These are phyloP conservation scores for Aegilops tauschii DNA, from an alignment of 176 grass and related monocot genomes.

Conservation along the genomic window DNA sequence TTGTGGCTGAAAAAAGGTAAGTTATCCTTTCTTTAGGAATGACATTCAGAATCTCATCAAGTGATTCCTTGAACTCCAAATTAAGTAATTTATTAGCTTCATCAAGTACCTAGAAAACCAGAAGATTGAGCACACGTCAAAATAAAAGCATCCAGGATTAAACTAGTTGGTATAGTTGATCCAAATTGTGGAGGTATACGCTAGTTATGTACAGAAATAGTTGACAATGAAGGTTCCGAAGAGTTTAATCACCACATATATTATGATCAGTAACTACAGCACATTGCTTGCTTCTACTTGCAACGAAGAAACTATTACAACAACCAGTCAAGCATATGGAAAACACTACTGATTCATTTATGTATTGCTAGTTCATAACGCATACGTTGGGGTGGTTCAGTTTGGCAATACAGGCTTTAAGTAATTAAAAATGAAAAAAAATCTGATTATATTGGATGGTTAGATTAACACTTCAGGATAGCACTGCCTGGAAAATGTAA, in stretches of 20 bases:
- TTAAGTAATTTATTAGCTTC: conserved; percentile 85
- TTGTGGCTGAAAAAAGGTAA: conserved; percentile 90
- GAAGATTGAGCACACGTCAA: background rate
- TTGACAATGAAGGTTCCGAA: background rate
- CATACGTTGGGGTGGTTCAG: background rate
- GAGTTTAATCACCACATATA: background rate
- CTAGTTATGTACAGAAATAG: background rate
- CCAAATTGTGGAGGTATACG: background rate
- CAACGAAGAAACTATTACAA: background rate
- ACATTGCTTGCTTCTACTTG: background rate
- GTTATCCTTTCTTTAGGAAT: conserved; percentile 83
- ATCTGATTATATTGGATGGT: background rate
- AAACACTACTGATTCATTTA: background rate
- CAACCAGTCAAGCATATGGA: background rate
- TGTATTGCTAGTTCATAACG: background rate
- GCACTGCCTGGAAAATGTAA: background rate
- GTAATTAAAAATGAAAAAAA: background rate
- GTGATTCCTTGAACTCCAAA: conserved; percentile 78
- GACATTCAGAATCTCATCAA: conserved; percentile 84
- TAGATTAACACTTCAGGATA: background rate
- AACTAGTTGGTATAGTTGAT: background rate
- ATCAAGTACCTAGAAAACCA: conserved; percentile 62
- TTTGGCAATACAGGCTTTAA: background rate
- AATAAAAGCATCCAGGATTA: background rate
- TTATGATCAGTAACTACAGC: background rate